A percentile compares a stretch with the other conserved stretches of the same genome.
Evolutionary conservation across 225 moss, liverwort and hornwort genomes (phyloP).

Genomic region (Bryum argenteum): DNA sequence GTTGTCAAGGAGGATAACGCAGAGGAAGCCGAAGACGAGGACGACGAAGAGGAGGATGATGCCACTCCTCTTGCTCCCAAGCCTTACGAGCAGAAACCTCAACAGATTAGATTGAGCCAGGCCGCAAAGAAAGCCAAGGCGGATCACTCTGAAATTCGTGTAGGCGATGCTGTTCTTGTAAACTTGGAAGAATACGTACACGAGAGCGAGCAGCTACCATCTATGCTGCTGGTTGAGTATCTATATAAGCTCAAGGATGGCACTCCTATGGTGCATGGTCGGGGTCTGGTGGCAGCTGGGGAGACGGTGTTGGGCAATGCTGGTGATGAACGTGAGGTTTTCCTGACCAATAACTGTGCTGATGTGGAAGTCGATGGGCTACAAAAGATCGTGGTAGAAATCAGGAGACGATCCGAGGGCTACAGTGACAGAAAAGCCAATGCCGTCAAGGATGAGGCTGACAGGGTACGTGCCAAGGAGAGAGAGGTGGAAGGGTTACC

Average conservation of each 20-base stretch:
- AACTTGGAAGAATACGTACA: constrained; percentile 50
- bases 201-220: constrained; percentile 43
- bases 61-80: constrained; percentile 40
- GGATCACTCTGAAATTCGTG: constrained; percentile 45
- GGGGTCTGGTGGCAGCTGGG: constrained; percentile 61
- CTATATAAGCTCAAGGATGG: constrained; percentile 62
- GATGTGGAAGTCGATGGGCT: constrained; percentile 70
- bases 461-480: constrained; percentile 60
- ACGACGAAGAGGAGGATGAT: constrained; percentile 75
- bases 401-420: constrained; percentile 70
- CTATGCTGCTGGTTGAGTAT: constrained; percentile 79
- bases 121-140: constrained; percentile 42
- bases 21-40: constrained; percentile 62
- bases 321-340: constrained; percentile 74
- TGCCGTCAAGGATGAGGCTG: constrained; percentile 63
- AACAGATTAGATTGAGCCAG: constrained; percentile 38
- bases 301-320: constrained; percentile 90
- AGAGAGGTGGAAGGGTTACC: constrained; percentile 63
- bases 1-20: constrained; percentile 40
- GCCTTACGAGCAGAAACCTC: constrained; percentile 42
- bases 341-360: constrained; percentile 72
- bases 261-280: constrained; percentile 83
- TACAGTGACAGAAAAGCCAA: constrained; percentile 67
- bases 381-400: constrained; percentile 44
- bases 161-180: constrained; percentile 70